Evolutionary conservation across 805 yeast species (phyloP).

Genomic region (Candida palmyrensis): DNA sequence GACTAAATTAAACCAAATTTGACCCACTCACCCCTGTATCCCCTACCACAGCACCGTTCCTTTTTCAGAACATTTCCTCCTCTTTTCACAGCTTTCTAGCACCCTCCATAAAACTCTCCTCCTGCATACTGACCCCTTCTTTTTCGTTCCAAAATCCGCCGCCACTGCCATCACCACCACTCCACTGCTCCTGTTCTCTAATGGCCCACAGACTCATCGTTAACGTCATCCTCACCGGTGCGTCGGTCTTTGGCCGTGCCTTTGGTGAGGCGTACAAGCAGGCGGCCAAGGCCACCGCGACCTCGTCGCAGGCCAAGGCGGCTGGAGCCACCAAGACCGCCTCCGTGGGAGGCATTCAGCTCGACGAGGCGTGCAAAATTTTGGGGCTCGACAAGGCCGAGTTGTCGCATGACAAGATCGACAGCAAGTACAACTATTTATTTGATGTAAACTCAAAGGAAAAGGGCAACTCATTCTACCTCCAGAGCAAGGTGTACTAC

Average conservation of each 20-base stretch:
- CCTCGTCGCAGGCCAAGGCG: conserved; percentile 46
- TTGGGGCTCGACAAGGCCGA: conserved; percentile 65
- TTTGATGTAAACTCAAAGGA: conserved; percentile 89
- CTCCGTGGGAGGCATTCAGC: conserved; percentile 70
- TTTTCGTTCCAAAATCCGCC: background rate
- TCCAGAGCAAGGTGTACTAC: conserved; percentile 88
- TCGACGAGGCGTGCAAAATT: conserved; percentile 90
- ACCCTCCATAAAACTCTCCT: background rate
- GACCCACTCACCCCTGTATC: no score
- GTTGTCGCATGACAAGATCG: conserved; percentile 53
- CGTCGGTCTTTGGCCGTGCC: conserved; percentile 92
- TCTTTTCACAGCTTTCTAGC: background rate
- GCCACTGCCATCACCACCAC: conserved; percentile 2
- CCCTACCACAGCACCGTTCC: no score
- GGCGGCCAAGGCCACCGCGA: conserved; percentile 90
- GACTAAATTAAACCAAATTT: no score
- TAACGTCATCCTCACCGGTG: conserved; percentile 89
- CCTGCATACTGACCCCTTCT: background rate
- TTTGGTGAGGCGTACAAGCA: conserved; percentile 96
- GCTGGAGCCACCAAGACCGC: conserved; percentile 38
- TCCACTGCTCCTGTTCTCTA: conserved; percentile 1
- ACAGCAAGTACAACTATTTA: conserved; percentile 70
- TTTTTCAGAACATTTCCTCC: background rate
- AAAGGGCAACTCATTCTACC: conserved; percentile 91
- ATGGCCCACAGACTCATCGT: conserved; percentile 90